These are phyloP conservation scores for Triticum urartu DNA, from an alignment of 176 grass and related monocot species.

Conservation along the genomic window DNA sequence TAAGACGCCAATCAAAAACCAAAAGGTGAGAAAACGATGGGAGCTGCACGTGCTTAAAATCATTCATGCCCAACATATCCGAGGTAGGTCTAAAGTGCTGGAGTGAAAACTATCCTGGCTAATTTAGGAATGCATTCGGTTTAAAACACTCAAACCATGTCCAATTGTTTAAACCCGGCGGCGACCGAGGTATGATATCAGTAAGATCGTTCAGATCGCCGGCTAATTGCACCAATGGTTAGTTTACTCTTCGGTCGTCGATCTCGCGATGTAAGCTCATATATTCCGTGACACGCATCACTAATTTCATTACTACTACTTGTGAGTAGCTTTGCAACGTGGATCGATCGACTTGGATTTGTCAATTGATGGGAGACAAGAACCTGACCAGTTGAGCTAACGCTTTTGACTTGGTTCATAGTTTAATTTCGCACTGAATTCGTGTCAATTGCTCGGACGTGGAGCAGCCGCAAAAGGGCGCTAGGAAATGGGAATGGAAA, in stretches of 20 bases:
- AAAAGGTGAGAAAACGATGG: no score
- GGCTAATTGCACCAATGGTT: neutral
- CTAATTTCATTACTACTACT: neutral
- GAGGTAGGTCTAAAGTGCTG: no score
- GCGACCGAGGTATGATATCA: neutral
- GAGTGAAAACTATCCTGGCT: no score
- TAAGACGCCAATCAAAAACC: no score
- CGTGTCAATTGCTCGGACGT: neutral
- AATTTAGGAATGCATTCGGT: no score
- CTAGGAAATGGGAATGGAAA: neutral
- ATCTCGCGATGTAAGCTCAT: neutral
- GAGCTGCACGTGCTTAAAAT: no score
- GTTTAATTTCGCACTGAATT: neutral
- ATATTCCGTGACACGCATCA: neutral
- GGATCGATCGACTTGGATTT: neutral
- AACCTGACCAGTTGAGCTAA: neutral
- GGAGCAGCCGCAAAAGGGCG: neutral
- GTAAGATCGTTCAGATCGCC: slow-evolving; percentile 5
- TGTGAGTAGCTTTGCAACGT: neutral
- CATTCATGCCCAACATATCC: no score
- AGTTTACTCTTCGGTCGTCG: neutral
- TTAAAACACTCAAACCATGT: neutral
- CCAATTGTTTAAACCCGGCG: neutral
- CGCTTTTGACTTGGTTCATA: neutral
- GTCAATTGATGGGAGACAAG: slow-evolving; percentile 32